These are phyloP conservation scores for Fusarium graminum DNA, from an alignment of 2,329 filamentous ascomycete genomes.

Conservation along the genomic window DNA sequence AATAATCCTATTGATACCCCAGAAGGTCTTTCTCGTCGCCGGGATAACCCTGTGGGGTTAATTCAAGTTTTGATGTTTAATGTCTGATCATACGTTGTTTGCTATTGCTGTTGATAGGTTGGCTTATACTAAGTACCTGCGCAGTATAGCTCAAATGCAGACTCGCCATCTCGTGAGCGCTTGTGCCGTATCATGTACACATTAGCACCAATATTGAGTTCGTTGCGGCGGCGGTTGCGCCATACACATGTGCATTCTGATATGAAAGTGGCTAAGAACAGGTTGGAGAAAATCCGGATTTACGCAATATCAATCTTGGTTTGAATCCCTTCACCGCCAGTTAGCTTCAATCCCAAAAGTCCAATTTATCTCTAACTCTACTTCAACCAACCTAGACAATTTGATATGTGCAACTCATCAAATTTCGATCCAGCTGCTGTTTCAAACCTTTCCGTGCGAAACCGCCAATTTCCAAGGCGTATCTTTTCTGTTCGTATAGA, in stretches of 20 bases:
- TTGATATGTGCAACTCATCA: constrained; percentile 20
- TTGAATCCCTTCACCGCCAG: constrained; percentile 45
- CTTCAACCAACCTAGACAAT: constrained; percentile 27
- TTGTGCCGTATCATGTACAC: constrained; percentile 1
- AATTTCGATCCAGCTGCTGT: background rate
- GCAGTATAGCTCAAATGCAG: no score
- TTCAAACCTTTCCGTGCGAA: background rate
- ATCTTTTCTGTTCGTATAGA: background rate
- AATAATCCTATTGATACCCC: constrained; percentile 34
- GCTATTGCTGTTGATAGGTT: constrained; percentile 18
- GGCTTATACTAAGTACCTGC: constrained; percentile 7
- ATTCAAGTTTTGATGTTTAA: constrained; percentile 4
- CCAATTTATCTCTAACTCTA: constrained; percentile 22
- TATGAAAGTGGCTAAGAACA: constrained; percentile 40
- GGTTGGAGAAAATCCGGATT: constrained; percentile 29
- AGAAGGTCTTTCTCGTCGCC: constrained; percentile 26
- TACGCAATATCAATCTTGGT: constrained; percentile 33
- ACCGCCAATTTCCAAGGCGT: constrained; percentile 3
- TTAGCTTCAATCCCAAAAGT: constrained; percentile 33
- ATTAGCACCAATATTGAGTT: background rate
- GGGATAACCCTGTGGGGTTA: constrained; percentile 33
- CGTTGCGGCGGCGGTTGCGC: constrained; percentile 26
- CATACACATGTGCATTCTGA: constrained; percentile 39
- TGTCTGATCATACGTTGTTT: constrained; percentile 11
- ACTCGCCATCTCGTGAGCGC: constrained; percentile 26